phyloP scores from a whole-genome alignment of 257 asterid genomes.

The Lavandula angustifolia region DNA sequence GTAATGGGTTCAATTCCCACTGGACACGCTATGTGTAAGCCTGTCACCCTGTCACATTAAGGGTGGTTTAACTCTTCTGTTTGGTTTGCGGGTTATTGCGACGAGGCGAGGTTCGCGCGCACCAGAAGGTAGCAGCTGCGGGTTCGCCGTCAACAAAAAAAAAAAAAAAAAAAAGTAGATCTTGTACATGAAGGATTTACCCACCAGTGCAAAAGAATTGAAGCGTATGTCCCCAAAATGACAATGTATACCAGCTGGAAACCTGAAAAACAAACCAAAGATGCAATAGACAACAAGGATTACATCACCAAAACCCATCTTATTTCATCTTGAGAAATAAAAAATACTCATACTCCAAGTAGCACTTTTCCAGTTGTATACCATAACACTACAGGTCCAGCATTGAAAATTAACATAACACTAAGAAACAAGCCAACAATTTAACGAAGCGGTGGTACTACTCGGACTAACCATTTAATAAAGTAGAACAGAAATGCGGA shows the following conservation, averaged over 20 bases:
- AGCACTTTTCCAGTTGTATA: neutral
- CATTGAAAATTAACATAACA: constrained; percentile 15
- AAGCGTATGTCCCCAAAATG: constrained; percentile 86
- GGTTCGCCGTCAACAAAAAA: no score
- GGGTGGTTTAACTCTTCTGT: no score
- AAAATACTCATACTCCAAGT: constrained; percentile 8
- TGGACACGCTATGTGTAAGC: no score
- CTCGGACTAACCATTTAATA: constrained; percentile 2
- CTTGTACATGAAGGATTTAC: constrained; percentile 28
- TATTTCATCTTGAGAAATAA: constrained; percentile 13
- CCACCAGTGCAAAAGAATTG: constrained; percentile 92
- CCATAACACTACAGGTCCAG: neutral
- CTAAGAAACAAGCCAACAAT: constrained; percentile 13
- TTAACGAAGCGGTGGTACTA: neutral
- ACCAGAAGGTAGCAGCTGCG: no score
- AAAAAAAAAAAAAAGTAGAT: no score
- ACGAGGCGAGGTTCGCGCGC: no score
- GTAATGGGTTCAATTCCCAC: no score
- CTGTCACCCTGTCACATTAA: no score
- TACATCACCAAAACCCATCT: constrained; percentile 11
- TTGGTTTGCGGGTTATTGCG: no score
- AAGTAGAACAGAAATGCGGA: constrained; percentile 6
- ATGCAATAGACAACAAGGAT: neutral
- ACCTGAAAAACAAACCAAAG: constrained; percentile 50
- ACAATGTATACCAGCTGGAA: constrained; percentile 94